Conservation (phyloP, 2,329 filamentous ascomycete genomes). For the Fusarium sp. region DNA sequence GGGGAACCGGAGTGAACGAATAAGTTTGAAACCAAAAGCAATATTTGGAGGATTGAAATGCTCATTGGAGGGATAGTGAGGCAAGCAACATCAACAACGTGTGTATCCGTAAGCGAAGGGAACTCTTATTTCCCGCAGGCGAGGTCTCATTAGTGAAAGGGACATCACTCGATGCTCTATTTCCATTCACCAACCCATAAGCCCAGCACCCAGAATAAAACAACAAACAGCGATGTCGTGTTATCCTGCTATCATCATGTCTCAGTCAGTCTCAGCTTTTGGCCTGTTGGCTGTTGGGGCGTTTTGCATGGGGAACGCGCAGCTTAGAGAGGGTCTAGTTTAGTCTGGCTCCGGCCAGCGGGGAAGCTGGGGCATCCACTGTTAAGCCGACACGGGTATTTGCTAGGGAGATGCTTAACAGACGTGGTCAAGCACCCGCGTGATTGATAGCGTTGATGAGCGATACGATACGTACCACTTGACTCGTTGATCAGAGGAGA, state of each 20-base stretch:
- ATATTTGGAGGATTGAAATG: conserved; percentile 5
- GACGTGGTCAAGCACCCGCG: conserved; percentile 30
- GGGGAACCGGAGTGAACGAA: conserved; percentile 5
- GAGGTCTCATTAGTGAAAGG: background rate
- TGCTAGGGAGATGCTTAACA: conserved; percentile 29
- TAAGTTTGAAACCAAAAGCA: conserved; percentile 27
- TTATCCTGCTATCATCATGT: conserved; percentile 19
- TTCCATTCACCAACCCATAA: background rate
- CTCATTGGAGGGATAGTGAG: conserved; percentile 20
- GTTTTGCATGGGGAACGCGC: conserved; percentile 34
- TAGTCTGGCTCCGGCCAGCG: conserved; percentile 32
- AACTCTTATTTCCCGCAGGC: background rate
- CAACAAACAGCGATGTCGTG: background rate
- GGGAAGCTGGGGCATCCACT: conserved; percentile 42
- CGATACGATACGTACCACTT: conserved; percentile 22
- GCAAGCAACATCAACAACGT: conserved; percentile 12
- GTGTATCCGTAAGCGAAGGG: conserved; percentile 4
- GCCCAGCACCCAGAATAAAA: background rate
- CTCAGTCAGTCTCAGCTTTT: conserved; percentile 9
- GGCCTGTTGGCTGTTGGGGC: background rate
- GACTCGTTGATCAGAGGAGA: conserved; percentile 4
- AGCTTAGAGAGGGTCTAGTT: conserved; percentile 22
- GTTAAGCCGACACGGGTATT: conserved; percentile 32
- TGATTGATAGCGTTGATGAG: conserved; percentile 41
- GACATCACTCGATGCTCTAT: background rate